Percentiles rank a stretch among this genome's conserved stretches.
These are phyloP conservation scores for Exutisphaerella laricina DNA, from an alignment of 2,329 filamentous ascomycete species.

Conservation along the genomic window DNA sequence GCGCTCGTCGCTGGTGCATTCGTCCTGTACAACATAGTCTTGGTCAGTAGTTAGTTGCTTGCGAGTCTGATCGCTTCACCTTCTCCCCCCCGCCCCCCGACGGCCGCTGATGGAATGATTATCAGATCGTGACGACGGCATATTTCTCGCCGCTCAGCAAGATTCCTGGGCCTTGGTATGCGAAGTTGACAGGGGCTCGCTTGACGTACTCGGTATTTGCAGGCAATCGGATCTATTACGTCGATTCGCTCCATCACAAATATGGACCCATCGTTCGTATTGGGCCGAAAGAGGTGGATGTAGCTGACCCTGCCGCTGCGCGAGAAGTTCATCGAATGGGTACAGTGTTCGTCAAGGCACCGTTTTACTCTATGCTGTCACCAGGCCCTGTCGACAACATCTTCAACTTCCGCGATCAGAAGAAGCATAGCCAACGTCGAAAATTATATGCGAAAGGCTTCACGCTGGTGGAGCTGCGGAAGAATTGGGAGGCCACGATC, in stretches of 20 bases:
- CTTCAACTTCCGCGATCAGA: constrained; percentile 34
- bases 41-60: neutral
- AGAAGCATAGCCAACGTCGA: constrained; percentile 31
- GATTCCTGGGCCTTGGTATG: constrained; percentile 14
- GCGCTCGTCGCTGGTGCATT: neutral
- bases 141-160: constrained; percentile 11
- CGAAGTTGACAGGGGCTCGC: constrained; percentile 9
- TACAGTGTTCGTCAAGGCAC: constrained; percentile 23
- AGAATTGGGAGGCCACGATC: constrained; percentile 34
- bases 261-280: constrained; percentile 28
- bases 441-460: constrained; percentile 34
- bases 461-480: constrained; percentile 29
- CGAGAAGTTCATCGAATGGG: constrained; percentile 26
- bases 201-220: constrained; percentile 2
- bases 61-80: neutral
- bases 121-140: constrained; percentile 1
- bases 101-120: neutral
- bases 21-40: neutral
- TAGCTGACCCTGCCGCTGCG: constrained; percentile 25
- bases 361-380: constrained; percentile 24
- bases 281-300: constrained; percentile 24
- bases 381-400: constrained; percentile 21
- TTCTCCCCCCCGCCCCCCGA: too few relatives aligned
- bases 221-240: constrained; percentile 31
- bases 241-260: constrained; percentile 33